Evolutionary conservation across 768 basidiomycete species (phyloP), one percentile per base, ranked within the genome.

Genomic region (Leccinum pellstonianum): DNA sequence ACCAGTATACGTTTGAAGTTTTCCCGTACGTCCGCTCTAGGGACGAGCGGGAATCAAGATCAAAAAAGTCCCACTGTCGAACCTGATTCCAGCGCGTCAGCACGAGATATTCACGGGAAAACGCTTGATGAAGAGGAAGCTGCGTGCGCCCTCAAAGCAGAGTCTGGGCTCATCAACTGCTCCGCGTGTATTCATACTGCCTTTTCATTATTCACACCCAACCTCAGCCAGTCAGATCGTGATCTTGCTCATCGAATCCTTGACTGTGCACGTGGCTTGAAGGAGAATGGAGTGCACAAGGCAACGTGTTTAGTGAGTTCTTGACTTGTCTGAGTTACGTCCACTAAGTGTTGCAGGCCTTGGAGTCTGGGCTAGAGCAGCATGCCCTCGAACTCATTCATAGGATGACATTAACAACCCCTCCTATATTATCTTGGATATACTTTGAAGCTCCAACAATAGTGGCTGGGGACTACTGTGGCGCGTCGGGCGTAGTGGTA

Each of bases 381-480:
- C 67, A 62, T 21, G 55, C 77, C 33, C 66, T 76, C 29, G 62
- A 67, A 12, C 68, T 79, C 21, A 69, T 81, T 38, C 75, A 73
- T 29, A 76, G 65, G 47, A 77, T 88, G 74, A 75, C 78, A 9
- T 76, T 80, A 47, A 70, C 77, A 23, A 62, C 78, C 3, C 70
- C 83, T 47, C 88, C 90, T 10, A 76, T 86, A 57, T 62, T 88
- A n/a, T 79, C 84, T 65, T 88, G 87, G 86, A 74, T 77, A 17
- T 90, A 89, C n/a, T 88, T 88, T 64, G 72, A 74, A 56, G n/a
- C 75, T 14, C 70, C 84, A 27, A 76, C 81, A 5, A 68, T 92
- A 38, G 83, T 91, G 15, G 81, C 84, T 3, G 80, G 84, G 0
- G 74, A 76, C 19, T 79, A 81, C 63, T 67, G 83, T 51, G 71